These are phyloP conservation scores for Cyberlindnera galapagoensis DNA, from an alignment of 805 yeast species.

Conservation along the genomic window DNA sequence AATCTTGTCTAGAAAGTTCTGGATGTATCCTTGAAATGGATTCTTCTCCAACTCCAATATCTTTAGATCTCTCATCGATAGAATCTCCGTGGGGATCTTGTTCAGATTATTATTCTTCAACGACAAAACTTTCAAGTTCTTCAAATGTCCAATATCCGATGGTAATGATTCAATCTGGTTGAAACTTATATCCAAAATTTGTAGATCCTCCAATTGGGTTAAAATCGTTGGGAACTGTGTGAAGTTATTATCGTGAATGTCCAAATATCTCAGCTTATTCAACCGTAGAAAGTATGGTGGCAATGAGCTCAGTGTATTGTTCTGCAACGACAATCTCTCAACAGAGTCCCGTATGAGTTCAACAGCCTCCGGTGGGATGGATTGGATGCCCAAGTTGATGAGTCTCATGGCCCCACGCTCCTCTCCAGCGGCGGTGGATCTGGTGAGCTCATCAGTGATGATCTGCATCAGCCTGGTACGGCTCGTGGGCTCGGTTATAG, in stretches of 20 bases:
- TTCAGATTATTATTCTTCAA: constrained; percentile 52
- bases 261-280: constrained; percentile 48
- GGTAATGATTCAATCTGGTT: constrained; percentile 50
- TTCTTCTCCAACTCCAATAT: constrained; percentile 58
- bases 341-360: constrained; percentile 31
- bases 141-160: constrained; percentile 32
- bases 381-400: constrained; percentile 31
- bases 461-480: constrained; percentile 20
- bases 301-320: constrained; percentile 40
- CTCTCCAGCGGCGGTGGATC: constrained; percentile 10
- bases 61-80: constrained; percentile 44
- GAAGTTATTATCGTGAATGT: constrained; percentile 57
- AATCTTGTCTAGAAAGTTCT: constrained; percentile 30
- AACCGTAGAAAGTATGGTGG: constrained; percentile 43
- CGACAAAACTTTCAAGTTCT: constrained; percentile 49
- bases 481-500: constrained; percentile 7
- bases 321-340: constrained; percentile 48
- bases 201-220: constrained; percentile 37
- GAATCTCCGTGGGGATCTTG: constrained; percentile 46
- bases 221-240: constrained; percentile 44
- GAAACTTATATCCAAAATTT: constrained; percentile 58
- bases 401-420: constrained; percentile 29
- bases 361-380: constrained; percentile 33
- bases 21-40: constrained; percentile 48
- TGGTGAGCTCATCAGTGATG: constrained; percentile 21